Conservation (phyloP, 257 asterid species). For the Solanum dulcamara region DNA sequence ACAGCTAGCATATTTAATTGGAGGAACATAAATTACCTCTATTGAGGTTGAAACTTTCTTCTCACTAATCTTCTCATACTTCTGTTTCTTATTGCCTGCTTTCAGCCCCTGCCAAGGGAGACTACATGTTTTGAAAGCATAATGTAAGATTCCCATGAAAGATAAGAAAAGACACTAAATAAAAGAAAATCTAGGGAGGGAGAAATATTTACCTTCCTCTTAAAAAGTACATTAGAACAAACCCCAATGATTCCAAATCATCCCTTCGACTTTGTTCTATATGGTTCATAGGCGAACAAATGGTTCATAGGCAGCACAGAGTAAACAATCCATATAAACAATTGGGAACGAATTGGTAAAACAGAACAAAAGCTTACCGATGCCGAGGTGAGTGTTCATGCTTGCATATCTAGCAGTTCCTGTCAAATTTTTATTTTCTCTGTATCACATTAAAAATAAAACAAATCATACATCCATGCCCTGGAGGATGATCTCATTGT, state of each 20-base stretch:
- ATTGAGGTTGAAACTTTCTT: conserved; percentile 54
- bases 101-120: conserved; percentile 66
- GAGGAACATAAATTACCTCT: conserved; percentile 33
- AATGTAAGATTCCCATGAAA: conserved; percentile 5
- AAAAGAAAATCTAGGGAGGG: not conserved
- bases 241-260: conserved; percentile 14
- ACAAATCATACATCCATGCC: not conserved
- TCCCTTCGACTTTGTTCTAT: conserved; percentile 15
- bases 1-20: not conserved
- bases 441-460: not conserved
- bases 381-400: conserved; percentile 9
- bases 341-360: not conserved
- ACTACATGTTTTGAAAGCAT: conserved; percentile 22
- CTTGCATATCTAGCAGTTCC: conserved; percentile 13
- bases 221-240: conserved; percentile 9
- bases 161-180: not conserved
- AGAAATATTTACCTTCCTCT: conserved; percentile 7
- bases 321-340: not conserved
- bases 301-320: not conserved
- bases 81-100: conserved; percentile 56
- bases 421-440: conserved; percentile 17
- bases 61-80: conserved; percentile 51
- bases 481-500: not conserved
- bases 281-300: not conserved
- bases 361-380: conserved; percentile 1